Evolutionary conservation across 768 basidiomycete genomes (phyloP).

Genomic region (Tylopilus rubrobrunneus): DNA sequence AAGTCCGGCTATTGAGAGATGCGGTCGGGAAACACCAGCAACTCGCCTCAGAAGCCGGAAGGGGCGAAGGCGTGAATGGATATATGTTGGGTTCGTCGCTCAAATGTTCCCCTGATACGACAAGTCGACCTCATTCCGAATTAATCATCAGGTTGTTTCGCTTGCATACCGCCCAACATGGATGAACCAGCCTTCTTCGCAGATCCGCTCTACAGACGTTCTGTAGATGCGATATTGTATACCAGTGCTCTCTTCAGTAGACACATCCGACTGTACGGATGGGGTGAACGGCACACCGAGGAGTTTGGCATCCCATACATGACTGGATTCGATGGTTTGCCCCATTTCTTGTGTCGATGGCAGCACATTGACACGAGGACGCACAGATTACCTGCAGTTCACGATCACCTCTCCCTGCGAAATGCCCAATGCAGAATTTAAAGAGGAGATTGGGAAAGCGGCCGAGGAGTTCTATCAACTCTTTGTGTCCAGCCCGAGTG

Average conservation of each 20-base stretch:
- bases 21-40: conserved; percentile 63
- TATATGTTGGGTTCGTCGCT: conserved; percentile 70
- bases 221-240: conserved; percentile 82
- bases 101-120: not conserved
- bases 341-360: not conserved
- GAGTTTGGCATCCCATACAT: conserved; percentile 95
- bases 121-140: not conserved
- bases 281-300: conserved; percentile 93
- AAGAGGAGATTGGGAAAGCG: conserved; percentile 60
- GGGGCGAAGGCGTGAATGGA: conserved; percentile 77
- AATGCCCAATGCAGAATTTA: conserved; percentile 76
- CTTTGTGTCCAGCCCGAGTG: conserved; percentile 23
- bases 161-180: conserved; percentile 57
- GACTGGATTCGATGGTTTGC: conserved; percentile 77
- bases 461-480: conserved; percentile 68
- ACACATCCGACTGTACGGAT: conserved; percentile 82
- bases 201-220: conserved; percentile 69
- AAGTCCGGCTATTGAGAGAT: conserved; percentile 48
- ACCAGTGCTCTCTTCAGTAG: conserved; percentile 85
- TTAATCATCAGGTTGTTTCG: conserved; percentile 53
- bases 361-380: not conserved
- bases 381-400: conserved; percentile 72
- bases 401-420: conserved; percentile 84
- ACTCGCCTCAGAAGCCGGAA: conserved; percentile 60
- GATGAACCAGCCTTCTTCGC: conserved; percentile 63